Conservation (phyloP, 75 land plant species). For the Selaginella moellendorffii region DNA sequence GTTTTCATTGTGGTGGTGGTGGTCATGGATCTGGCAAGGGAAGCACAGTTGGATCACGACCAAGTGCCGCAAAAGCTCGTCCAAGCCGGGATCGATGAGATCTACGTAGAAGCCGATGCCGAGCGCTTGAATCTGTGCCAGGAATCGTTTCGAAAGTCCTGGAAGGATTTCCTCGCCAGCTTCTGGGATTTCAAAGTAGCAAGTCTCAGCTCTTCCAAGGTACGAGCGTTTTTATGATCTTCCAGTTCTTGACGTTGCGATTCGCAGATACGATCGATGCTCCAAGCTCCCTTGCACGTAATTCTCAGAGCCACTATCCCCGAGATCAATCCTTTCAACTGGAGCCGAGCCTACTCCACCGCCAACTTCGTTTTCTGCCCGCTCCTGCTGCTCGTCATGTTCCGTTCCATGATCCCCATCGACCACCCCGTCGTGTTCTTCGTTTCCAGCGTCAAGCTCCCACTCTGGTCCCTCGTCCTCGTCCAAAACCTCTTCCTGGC, state of each 20-base stretch:
- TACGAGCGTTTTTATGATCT: no score
- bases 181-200: no score
- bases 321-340: slow-evolving; percentile 38
- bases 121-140: not conserved
- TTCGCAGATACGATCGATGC: no score
- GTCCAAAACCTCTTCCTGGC: slow-evolving; percentile 45
- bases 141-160: no score
- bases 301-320: slow-evolving; percentile 73
- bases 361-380: slow-evolving; percentile 74
- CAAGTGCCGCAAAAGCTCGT: not conserved
- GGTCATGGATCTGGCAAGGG: slow-evolving; percentile 47
- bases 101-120: not conserved
- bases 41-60: not conserved
- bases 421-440: slow-evolving; percentile 25
- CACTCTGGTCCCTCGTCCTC: slow-evolving; percentile 69
- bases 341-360: slow-evolving; percentile 63
- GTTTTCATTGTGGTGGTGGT: slow-evolving; percentile 75
- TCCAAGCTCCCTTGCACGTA: slow-evolving; percentile 12
- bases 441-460: slow-evolving; percentile 43
- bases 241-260: no score
- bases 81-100: not conserved
- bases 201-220: no score
- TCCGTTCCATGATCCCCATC: slow-evolving; percentile 48
- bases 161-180: no score
- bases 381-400: slow-evolving; percentile 43